Evolutionary conservation across 2,329 filamentous ascomycete genomes (phyloP).

Genomic region (Fusarium odoratissimum): DNA sequence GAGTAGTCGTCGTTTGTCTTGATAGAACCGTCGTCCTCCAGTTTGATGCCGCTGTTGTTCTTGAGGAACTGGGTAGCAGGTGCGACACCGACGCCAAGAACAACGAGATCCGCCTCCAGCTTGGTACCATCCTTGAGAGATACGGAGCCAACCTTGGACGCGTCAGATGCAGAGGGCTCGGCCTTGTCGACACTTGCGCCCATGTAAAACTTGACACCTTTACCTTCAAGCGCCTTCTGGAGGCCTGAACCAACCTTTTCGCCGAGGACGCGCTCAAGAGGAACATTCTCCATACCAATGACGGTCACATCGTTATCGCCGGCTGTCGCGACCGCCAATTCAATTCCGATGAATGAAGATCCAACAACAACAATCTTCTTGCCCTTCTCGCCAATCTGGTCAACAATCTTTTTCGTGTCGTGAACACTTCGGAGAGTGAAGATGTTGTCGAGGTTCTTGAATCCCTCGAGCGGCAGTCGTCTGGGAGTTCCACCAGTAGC

Average conservation of each 20-base stretch:
- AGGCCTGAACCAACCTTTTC: slow-evolving; percentile 83
- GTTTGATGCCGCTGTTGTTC: slow-evolving; percentile 73
- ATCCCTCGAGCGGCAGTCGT: slow-evolving; percentile 81
- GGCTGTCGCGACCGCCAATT: slow-evolving; percentile 85
- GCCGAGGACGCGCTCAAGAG: slow-evolving; percentile 89
- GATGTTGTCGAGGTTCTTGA: slow-evolving; percentile 88
- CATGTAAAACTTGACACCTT: slow-evolving; percentile 90
- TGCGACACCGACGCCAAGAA: slow-evolving; percentile 89
- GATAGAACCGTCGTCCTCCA: slow-evolving; percentile 88
- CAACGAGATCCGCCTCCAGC: slow-evolving; percentile 87
- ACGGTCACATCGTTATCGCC: slow-evolving; percentile 87
- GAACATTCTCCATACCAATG: slow-evolving; percentile 87
- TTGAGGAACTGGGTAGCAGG: slow-evolving; percentile 87
- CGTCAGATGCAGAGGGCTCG: slow-evolving; percentile 73
- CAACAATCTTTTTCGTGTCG: slow-evolving; percentile 81
- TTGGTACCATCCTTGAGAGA: slow-evolving; percentile 86
- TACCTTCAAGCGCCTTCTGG: slow-evolving; percentile 81
- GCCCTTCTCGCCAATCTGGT: slow-evolving; percentile 80
- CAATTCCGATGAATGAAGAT: slow-evolving; percentile 97
- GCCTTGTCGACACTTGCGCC: slow-evolving; percentile 85
- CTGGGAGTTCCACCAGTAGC: slow-evolving; percentile 86
- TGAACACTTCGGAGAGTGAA: slow-evolving; percentile 84
- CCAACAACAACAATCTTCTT: slow-evolving; percentile 96
- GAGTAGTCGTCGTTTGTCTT: slow-evolving; percentile 83
- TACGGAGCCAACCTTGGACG: slow-evolving; percentile 81